These are phyloP conservation scores for Botryobasidium botryosum DNA, from an alignment of 768 basidiomycete genomes.

Conservation along the genomic window DNA sequence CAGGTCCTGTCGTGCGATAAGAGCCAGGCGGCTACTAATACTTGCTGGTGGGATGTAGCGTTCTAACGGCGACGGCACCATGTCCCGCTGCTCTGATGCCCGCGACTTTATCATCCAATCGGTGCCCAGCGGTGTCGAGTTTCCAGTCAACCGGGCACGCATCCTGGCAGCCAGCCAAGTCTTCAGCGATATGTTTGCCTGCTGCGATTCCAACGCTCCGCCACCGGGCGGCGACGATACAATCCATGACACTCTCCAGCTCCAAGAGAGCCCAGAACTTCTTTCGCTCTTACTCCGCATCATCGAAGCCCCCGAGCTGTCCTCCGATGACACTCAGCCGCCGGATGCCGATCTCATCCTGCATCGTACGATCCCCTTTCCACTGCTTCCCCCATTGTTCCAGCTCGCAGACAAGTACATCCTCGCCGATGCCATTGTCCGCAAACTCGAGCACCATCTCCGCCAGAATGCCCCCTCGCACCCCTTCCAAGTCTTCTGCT, in stretches of 20 bases:
- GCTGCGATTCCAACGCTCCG: constrained; percentile 26
- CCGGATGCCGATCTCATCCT: constrained; percentile 21
- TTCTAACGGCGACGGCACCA: no score
- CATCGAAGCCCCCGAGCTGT: constrained; percentile 16
- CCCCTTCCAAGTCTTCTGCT: constrained; percentile 45
- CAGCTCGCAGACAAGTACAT: constrained; percentile 49
- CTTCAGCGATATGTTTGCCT: constrained; percentile 56
- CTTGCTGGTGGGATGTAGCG: no score
- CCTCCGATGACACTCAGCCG: constrained; percentile 19
- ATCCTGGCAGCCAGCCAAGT: constrained; percentile 36
- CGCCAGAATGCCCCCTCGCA: constrained; percentile 31
- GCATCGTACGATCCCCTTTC: constrained; percentile 41
- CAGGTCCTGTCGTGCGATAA: no score
- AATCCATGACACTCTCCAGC: constrained; percentile 23
- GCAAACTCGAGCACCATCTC: constrained; percentile 34
- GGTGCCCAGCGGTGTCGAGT: constrained; percentile 28
- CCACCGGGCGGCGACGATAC: neutral
- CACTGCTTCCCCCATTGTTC: constrained; percentile 41
- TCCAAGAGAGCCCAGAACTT: constrained; percentile 35
- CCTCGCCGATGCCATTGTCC: constrained; percentile 29
- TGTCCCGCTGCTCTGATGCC: no score
- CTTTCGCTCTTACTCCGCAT: constrained; percentile 33
- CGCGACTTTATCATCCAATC: constrained; percentile 44
- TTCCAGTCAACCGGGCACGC: constrained; percentile 22
- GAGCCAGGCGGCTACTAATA: no score